A percentile compares a stretch with the other conserved stretches of the same genome.
These are phyloP conservation scores for Clonostachys byssicola DNA, from an alignment of 2,329 filamentous ascomycete genomes.

Conservation along the genomic window DNA sequence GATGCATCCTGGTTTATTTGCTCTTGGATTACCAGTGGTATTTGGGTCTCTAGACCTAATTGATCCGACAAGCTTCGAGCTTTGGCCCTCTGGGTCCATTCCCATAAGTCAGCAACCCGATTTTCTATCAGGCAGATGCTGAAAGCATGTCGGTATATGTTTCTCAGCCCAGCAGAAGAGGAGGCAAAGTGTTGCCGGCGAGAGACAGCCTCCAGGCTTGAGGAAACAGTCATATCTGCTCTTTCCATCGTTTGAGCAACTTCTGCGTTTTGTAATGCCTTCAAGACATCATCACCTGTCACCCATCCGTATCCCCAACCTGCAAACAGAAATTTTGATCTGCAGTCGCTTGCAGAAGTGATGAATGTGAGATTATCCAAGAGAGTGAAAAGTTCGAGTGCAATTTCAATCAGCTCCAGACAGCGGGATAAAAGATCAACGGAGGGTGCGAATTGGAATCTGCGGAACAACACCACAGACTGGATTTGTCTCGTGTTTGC, in stretches of 20 bases:
- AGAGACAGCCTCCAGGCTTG: constrained; percentile 1
- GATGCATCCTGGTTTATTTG: neutral
- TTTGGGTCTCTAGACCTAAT: neutral
- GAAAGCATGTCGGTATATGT: neutral
- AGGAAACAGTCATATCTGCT: neutral
- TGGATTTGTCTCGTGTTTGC: neutral
- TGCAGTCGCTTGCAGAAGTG: neutral
- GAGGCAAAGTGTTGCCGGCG: neutral
- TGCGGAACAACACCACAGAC: neutral
- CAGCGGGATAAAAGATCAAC: neutral
- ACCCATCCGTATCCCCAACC: neutral
- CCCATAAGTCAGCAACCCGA: neutral
- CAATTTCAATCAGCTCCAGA: neutral
- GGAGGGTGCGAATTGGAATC: neutral
- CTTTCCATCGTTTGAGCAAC: constrained; percentile 1
- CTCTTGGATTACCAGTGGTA: neutral
- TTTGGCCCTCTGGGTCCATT: neutral
- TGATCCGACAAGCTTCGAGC: neutral
- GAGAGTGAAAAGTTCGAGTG: neutral
- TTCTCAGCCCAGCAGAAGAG: neutral
- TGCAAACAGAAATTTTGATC: neutral
- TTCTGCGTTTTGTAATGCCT: neutral
- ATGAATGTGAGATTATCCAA: neutral
- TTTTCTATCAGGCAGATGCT: neutral
- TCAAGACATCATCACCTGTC: neutral